These are phyloP conservation scores for Leccinum brunneo-olivaceum DNA, from an alignment of 1,284 basidiomycete genomes.

Conservation along the genomic window DNA sequence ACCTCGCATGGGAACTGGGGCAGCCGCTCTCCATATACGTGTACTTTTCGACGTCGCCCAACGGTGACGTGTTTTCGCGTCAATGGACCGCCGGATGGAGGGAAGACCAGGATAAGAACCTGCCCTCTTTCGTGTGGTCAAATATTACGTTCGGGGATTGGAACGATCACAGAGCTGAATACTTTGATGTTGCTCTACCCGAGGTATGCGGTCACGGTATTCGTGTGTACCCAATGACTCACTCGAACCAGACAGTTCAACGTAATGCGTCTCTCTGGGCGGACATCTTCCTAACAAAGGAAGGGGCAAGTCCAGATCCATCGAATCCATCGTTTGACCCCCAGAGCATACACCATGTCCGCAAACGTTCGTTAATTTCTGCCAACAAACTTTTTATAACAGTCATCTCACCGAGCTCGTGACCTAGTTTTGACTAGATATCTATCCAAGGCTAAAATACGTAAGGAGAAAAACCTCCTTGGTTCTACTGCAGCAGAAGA, in stretches of 20 bases:
- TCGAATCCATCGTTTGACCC: constrained; percentile 45
- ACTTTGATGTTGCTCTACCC: constrained; percentile 70
- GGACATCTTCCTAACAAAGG: constrained; percentile 75
- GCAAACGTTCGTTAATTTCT: constrained; percentile 59
- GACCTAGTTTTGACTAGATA: constrained; percentile 77
- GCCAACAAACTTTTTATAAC: neutral
- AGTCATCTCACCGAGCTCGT: constrained; percentile 8
- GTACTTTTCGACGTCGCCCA: constrained; percentile 62
- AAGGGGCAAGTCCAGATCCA: constrained; percentile 62
- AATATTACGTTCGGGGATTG: constrained; percentile 82
- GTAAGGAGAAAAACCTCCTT: constrained; percentile 83
- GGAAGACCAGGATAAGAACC: constrained; percentile 40
- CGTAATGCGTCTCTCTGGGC: constrained; percentile 81
- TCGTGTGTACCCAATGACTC: constrained; percentile 3
- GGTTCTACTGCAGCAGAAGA: constrained; percentile 34
- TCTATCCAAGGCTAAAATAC: constrained; percentile 60
- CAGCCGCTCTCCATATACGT: constrained; percentile 67
- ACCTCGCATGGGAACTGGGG: constrained; percentile 53
- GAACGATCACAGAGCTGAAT: constrained; percentile 58
- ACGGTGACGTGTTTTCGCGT: constrained; percentile 52
- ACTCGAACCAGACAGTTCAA: constrained; percentile 54
- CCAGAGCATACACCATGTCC: constrained; percentile 61
- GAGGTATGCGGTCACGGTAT: constrained; percentile 39
- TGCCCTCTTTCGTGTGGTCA: constrained; percentile 73
- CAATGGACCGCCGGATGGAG: constrained; percentile 42